Base-by-base conservation (phyloP, 257 asterid genomes). In the Solanum sparsipilum region DNA sequence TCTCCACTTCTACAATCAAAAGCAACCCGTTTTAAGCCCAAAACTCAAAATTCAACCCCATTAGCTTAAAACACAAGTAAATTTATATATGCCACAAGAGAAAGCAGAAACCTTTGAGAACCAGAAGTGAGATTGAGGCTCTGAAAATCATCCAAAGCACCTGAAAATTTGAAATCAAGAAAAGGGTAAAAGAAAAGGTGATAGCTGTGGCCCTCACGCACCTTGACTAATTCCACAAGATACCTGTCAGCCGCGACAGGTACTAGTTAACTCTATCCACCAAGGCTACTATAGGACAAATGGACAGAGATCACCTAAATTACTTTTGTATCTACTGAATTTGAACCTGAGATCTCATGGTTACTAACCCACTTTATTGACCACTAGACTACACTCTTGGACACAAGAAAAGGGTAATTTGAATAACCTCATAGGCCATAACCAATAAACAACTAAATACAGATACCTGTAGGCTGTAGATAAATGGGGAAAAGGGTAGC, bases 131-230 rank as follows among this genome's bases (percentile, higher is more conserved):
- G 94, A 91, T 96, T 96, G 91, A 96, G 96, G 92, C 87, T 94
- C 95, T 95, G 98, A 89, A 97, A 97, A 94, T 97, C 99, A 95
- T 97, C 99, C 95, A 97, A 91, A 91, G 99, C 99, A 91, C 99
- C 99, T 97, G 95, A 85, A 92, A 88, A 84, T 7, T 44, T 52
- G 32, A 79, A 79, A 44, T 25, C n/a, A 79, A 60, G 79, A 60
- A 36, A 84, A 84, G 16, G 25, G 58, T 44, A 48, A 48, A 48
- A 48, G 56, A 46, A 48, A 15, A 48, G 3, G 15, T 48, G 58
- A 48, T 48, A 15, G 58, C 7, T 13, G 21, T 48, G 58, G 58
- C 58, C 16, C 20, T 48, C 58, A 48, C 58, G 3, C 58, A 48
- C 58, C 58, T 48, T 5, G 21, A 48, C 58, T 15, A 48, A 48